phyloP scores from a whole-genome alignment of 2,329 filamentous ascomycete genomes.

The Plenodomus lindquistii region DNA sequence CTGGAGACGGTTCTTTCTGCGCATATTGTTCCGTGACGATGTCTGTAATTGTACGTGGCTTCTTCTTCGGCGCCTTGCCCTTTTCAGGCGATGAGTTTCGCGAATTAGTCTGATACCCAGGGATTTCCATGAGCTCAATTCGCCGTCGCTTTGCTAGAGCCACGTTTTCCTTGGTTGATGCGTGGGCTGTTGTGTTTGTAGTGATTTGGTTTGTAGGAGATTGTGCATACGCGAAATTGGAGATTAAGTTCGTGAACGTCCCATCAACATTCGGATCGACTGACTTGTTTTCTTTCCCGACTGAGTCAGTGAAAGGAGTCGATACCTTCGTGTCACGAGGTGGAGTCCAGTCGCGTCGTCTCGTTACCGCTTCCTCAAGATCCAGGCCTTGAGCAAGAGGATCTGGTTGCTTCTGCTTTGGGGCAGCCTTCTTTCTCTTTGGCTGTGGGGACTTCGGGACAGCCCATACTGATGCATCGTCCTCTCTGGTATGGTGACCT shows the following conservation, averaged over 20 bases:
- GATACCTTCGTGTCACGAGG: conserved; percentile 27
- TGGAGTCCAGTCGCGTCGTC: conserved; percentile 45
- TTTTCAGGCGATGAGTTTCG: conserved; percentile 35
- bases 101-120: conserved; percentile 22
- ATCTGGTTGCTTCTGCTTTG: conserved; percentile 16
- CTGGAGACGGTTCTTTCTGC: conserved; percentile 7
- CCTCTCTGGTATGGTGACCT: not conserved
- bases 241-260: conserved; percentile 33
- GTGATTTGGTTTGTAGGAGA: conserved; percentile 11
- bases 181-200: conserved; percentile 3
- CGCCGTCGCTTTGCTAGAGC: conserved; percentile 32
- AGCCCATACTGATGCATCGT: conserved; percentile 30
- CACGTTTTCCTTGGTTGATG: conserved; percentile 1
- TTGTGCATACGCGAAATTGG: conserved; percentile 33
- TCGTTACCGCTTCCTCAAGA: conserved; percentile 33
- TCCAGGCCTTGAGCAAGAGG: conserved; percentile 18
- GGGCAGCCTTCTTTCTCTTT: conserved; percentile 11
- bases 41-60: conserved; percentile 45
- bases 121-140: conserved; percentile 37
- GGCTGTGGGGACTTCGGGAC: conserved; percentile 26
- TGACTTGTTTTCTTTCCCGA: conserved; percentile 30
- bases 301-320: conserved; percentile 19
- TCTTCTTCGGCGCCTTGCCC: conserved; percentile 44
- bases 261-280: conserved; percentile 3
- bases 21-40: conserved; percentile 43